Evolutionary conservation across 352 stramenopile species (phyloP), one percentile per base, ranked within the genome.

Genomic region (Peronospora belbahrii): DNA sequence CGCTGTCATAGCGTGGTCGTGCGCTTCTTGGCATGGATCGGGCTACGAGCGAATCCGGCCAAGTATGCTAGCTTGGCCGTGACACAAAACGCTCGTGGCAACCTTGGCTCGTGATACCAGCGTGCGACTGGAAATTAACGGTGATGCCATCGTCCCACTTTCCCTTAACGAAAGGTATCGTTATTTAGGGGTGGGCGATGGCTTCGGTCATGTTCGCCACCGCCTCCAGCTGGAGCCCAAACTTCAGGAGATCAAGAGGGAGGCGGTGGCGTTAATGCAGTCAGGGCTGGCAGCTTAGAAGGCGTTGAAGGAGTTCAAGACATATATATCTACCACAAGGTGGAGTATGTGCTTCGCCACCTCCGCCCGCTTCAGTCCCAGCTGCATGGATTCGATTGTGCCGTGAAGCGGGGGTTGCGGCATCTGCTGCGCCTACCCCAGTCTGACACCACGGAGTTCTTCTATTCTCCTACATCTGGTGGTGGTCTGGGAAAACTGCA

Each of bases 261-360:
- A 42, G 35, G 25, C n/a, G 28, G 22, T 19, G 3, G 40, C 33
- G 2, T 14, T 64, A 4, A 24, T 64, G 2, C 38, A 22, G 2
- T 56, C 55, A 8, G 17, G 13, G 0, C 34, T 59, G 8, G 37
- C 33, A 4, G 31, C 35, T 14, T 48, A 33, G 23, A 47, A 63
- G 25, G 39, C 32, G 9, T 2, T 62, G 0, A 48, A 56, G 17
- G 34, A 34, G 2, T 27, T 64, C n/a, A 64, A 59, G 44, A 50
- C 23, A 3, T 51, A 64, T 51, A 64, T 6, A 33, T 63, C 0
- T 53, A 55, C 22, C 37, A 43, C 0, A 48, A 47, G 14, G 25
- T 31, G 3, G 42, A 52, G 0, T 47, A 51, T 31, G 24, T 25
- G 2, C 8, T 57, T 2, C 20, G 25, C 2, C 41, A 57, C 18